Conservation (phyloP, 2,329 filamentous ascomycete species). For the Fusarium devonianum region DNA sequence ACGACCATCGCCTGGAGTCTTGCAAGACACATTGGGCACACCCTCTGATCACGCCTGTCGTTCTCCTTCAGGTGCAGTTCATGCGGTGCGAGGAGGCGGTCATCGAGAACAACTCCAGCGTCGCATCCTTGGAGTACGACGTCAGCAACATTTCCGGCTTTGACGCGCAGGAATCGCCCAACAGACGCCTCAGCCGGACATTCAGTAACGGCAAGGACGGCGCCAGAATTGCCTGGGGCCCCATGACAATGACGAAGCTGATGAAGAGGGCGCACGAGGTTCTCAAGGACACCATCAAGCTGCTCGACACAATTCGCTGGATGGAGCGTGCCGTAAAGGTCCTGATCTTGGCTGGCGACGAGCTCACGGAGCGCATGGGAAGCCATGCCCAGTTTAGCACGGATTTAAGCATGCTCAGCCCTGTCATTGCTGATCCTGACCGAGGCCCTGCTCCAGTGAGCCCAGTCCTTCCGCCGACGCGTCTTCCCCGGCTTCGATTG, state of each 20-base stretch:
- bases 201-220: conserved; percentile 38
- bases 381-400: conserved; percentile 30
- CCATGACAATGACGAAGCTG: conserved; percentile 54
- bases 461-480: conserved; percentile 33
- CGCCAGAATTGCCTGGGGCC: conserved; percentile 43
- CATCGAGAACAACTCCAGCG: conserved; percentile 52
- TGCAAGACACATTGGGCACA: conserved; percentile 55
- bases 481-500: conserved; percentile 26
- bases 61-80: conserved; percentile 56
- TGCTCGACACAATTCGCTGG: conserved; percentile 56
- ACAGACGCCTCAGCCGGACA: conserved; percentile 34
- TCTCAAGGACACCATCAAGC: conserved; percentile 53
- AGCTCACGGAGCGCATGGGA: conserved; percentile 47
- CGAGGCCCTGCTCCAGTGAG: conserved; percentile 39
- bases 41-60: conserved; percentile 54
- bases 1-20: conserved; percentile 54
- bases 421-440: conserved; percentile 30
- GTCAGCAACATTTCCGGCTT: conserved; percentile 54
- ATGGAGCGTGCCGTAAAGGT: conserved; percentile 56
- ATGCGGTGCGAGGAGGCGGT: conserved; percentile 55
- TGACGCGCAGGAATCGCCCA: conserved; percentile 41
- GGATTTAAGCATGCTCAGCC: conserved; percentile 41
- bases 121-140: conserved; percentile 51
- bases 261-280: conserved; percentile 58
- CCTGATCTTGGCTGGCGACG: conserved; percentile 53